Evolutionary conservation across 2,329 filamentous ascomycete genomes (phyloP).

Genomic region (Beauveria asiatica): DNA sequence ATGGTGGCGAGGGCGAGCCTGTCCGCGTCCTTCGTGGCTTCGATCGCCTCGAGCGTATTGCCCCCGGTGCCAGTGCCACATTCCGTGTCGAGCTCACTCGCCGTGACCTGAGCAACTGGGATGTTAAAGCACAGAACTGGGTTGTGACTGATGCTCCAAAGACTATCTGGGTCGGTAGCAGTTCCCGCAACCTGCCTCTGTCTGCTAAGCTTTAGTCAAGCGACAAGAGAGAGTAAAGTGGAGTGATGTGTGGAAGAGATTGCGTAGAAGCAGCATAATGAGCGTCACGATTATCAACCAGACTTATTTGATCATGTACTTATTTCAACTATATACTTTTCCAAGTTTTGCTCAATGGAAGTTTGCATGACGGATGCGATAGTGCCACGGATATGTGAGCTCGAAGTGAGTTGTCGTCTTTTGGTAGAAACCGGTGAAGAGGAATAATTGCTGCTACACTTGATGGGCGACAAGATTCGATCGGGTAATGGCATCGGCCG

Average conservation of each 20-base stretch:
- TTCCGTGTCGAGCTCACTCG: conserved; percentile 66
- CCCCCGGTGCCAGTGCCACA: conserved; percentile 55
- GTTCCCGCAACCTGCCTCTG: conserved; percentile 46
- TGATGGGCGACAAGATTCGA: too few relatives aligned
- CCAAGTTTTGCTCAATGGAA: not conserved
- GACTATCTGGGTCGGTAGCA: conserved; percentile 46
- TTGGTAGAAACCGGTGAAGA: too few relatives aligned
- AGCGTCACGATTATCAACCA: conserved; percentile 2
- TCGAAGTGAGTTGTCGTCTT: too few relatives aligned
- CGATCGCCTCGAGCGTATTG: conserved; percentile 60
- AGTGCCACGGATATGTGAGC: too few relatives aligned
- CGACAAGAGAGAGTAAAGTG: not conserved
- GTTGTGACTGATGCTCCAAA: conserved; percentile 46
- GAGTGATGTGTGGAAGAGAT: not conserved
- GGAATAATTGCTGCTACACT: too few relatives aligned
- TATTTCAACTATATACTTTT: not conserved
- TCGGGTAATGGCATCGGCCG: too few relatives aligned
- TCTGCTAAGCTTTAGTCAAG: conserved; percentile 19
- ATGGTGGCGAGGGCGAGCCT: conserved; percentile 69
- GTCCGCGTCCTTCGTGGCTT: conserved; percentile 66
- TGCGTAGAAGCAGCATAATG: conserved; percentile 1
- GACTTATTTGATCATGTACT: conserved; percentile 5
- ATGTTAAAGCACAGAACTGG: conserved; percentile 75
- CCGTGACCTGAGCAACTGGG: conserved; percentile 84
- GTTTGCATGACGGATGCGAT: too few relatives aligned